phyloP scores from a whole-genome alignment of 257 asterid species.

The Nemophila menziesii region DNA sequence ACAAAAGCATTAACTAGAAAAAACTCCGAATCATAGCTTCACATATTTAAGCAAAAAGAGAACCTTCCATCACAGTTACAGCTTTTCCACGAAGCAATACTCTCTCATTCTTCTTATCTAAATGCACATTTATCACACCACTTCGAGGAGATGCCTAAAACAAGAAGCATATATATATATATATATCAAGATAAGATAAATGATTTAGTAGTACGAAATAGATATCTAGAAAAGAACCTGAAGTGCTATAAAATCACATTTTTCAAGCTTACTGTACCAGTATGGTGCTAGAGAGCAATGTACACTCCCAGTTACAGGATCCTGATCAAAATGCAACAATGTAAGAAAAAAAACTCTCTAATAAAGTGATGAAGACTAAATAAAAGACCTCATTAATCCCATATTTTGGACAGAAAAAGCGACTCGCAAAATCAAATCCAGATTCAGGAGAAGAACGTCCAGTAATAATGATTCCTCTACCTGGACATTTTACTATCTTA shows the following conservation, averaged over 20 bases:
- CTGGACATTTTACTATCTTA: constrained; percentile 35
- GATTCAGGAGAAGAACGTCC: constrained; percentile 67
- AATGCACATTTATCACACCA: constrained; percentile 49
- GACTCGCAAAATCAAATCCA: constrained; percentile 63
- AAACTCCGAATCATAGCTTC: too few relatives aligned
- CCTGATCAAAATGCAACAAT: constrained; percentile 31
- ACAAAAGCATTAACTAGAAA: too few relatives aligned
- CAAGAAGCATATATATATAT: neutral
- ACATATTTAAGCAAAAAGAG: constrained; percentile 31
- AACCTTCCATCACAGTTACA: constrained; percentile 46
- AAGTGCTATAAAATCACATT: constrained; percentile 54
- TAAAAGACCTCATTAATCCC: constrained; percentile 56
- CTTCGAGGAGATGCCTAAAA: constrained; percentile 72
- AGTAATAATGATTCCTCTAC: constrained; percentile 60
- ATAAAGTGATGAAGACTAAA: neutral
- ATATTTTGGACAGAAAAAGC: constrained; percentile 68
- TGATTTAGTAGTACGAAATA: neutral
- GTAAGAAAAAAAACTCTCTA: too few relatives aligned
- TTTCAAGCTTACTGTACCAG: constrained; percentile 77
- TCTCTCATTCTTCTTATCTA: constrained; percentile 52
- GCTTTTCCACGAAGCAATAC: constrained; percentile 71
- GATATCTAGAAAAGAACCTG: constrained; percentile 17
- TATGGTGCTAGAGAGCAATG: constrained; percentile 72
- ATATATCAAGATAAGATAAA: neutral
- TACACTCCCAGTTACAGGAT: constrained; percentile 84